A percentile compares a stretch with the other conserved stretches of the same genome.
phyloP scores from a whole-genome alignment of 2,329 filamentous ascomycete genomes.

The Diaporthe vexans region DNA sequence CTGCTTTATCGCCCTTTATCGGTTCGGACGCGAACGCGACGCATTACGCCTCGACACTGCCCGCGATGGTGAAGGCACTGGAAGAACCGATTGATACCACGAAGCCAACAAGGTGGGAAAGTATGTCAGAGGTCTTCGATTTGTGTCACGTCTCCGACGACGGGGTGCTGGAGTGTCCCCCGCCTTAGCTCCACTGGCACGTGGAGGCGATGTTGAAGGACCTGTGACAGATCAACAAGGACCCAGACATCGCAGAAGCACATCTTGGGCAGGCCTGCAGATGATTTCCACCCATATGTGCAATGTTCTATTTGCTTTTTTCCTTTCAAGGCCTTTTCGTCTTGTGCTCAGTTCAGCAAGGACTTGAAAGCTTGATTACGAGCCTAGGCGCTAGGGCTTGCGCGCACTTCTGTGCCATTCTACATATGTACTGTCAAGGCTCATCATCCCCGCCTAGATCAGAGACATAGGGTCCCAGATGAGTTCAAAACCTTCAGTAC shows the following conservation, averaged over 20 bases:
- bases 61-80: not conserved
- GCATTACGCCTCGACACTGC: not conserved
- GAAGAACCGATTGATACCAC: not conserved
- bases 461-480: not conserved
- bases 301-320: too few species aligned
- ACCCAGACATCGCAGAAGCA: not conserved
- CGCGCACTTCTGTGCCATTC: too few species aligned
- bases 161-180: not conserved
- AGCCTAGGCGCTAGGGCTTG: too few species aligned
- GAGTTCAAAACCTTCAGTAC: too few species aligned
- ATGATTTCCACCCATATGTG: not conserved
- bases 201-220: not conserved
- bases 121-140: not conserved
- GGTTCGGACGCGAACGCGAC: rapidly evolving
- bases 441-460: not conserved
- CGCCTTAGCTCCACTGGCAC: not conserved
- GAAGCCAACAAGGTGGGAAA: not conserved
- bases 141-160: not conserved
- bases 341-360: too few species aligned
- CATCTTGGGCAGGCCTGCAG: not conserved
- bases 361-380: too few species aligned
- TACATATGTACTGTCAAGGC: too few species aligned
- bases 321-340: too few species aligned
- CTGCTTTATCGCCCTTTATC: not conserved
- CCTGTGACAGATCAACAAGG: not conserved